These are phyloP conservation scores for Bolboschoenoplectus hybrid DNA, from an alignment of 202 grass and related monocot species.

Conservation along the genomic window DNA sequence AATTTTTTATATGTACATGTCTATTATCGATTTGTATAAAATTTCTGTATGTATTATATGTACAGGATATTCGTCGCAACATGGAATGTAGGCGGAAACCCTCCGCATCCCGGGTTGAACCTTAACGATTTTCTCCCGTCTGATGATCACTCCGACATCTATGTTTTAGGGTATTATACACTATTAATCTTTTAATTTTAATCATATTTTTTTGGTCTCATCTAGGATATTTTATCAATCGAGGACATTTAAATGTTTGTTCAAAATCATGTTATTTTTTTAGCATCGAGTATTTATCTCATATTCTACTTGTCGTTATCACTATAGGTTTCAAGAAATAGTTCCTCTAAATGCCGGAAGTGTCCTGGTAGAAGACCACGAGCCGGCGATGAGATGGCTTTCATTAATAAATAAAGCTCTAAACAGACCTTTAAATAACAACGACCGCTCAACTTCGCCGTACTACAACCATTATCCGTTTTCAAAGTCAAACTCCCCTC, in stretches of 20 bases:
- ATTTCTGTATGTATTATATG: slow-evolving; percentile 19
- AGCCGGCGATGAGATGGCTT: slow-evolving; percentile 78
- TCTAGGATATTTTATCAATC: not conserved
- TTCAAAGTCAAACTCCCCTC: slow-evolving; percentile 37
- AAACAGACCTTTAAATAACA: slow-evolving; percentile 47
- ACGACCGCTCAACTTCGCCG: slow-evolving; percentile 22
- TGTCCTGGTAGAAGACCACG: slow-evolving; percentile 85
- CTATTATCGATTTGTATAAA: not conserved
- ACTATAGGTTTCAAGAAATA: slow-evolving; percentile 81
- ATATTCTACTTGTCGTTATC: not conserved
- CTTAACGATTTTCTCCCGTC: slow-evolving; percentile 76
- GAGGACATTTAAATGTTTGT: not conserved
- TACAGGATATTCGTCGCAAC: slow-evolving; percentile 76
- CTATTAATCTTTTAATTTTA: not conserved
- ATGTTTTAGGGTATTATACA: slow-evolving; percentile 75
- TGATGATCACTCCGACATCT: slow-evolving; percentile 80
- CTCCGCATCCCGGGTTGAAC: slow-evolving; percentile 58
- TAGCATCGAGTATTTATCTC: not conserved
- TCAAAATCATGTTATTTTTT: slow-evolving; percentile 1
- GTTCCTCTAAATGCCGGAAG: slow-evolving; percentile 95
- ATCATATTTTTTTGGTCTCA: not conserved
- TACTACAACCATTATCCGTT: slow-evolving; percentile 6
- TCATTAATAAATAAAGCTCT: slow-evolving; percentile 77
- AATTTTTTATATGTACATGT: not conserved
- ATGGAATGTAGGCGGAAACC: slow-evolving; percentile 90